Base-by-base conservation (phyloP, 2,329 filamentous ascomycete genomes). In the Escovopsis weberi region DNA sequence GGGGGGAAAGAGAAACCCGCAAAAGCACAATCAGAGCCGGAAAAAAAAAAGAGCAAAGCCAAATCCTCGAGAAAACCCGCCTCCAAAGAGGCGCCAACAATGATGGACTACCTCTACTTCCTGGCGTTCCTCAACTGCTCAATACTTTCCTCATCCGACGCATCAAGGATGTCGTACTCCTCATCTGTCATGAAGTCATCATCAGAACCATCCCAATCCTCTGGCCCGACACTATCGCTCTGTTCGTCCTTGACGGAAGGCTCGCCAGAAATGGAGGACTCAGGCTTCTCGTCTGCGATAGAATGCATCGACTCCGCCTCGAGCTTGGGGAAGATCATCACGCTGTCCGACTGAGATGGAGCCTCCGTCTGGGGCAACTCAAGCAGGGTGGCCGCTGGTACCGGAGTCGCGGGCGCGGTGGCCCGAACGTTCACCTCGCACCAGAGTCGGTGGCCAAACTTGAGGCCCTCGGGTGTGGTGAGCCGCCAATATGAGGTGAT, bases 401-500 rank as follows among this genome's bases (percentile, higher is more conserved):
- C 43, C 42, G 56, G 49, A 4, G 46, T 43, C 44, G 53, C 47
- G 23, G 51, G 48, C 36, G 55, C 51, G 30, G 59, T 56, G 35
- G 15, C 51, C 66, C 69, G 65, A 51, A 95, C 85, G 40, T 77
- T 74, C 48, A 98, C 77, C 51, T 96, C 87, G 58, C 89, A 95
- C 89, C 89, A 98, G 39, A 98, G 70, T 55, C 87, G 84, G 66
- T 95, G 85, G 34, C 91, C 91, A 50, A 96, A 95, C 50, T 85
- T 82, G 49, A 74, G 68, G 23, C 88, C 88, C 44, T 85, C 79
- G 7, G 78, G 72, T 45, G 85, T 79, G 53, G 88, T 93, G 50
- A 98, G 68, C 48, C 89, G 87, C 91, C 91, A 98, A 72, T 95
- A 95, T 2, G 91, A 96, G 55, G 94, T 91, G 46, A 80, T 72